Base-by-base conservation (phyloP, 768 basidiomycete species). In the Tricholoma sp. region DNA sequence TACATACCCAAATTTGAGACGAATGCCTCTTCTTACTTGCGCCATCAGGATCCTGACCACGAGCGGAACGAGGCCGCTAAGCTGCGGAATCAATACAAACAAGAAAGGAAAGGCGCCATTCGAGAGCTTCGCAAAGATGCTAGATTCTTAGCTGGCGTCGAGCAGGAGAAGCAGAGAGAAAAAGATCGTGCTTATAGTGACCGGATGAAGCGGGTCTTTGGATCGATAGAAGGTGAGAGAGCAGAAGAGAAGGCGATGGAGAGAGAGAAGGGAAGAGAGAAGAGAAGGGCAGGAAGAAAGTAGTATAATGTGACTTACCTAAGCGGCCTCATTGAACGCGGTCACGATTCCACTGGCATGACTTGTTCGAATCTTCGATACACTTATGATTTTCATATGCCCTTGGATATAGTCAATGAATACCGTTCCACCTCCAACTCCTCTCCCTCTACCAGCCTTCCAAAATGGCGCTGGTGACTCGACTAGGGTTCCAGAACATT, bases 51-150 rank as follows among this genome's bases (percentile, higher is more conserved):
- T 70, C 95, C 96, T 8, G 94, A 99, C 70, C 85, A 84, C 59
- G 94, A 96, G 65, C 85, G 91, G 39, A 94, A 92, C 67, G 91
- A 90, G 62, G 83, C 85, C 0, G 74, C 86, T 57, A 98, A 98
- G 71, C 73, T 99, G 66, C 87, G 89, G 55, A 81, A 83, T 39
- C 84, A 94, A 68, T 88, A 94, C 77, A 95, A 95, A 75, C 88
- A 98, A 74, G 97, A 98, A 77, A 78, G 83, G 67, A 98, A 98
- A 78, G 95, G 97, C 45, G 97, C 97, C 4, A 94, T 99, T 60
- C 79, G 96, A 47, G 97, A 99, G 69, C 77, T 99, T 54, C 84
- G 97, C 59, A 98, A 98, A 77, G 97, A 99, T 68, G 87, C 93
- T 60, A 81, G 83, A 62, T 99, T 98, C 83, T 77, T 99, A 72